These are phyloP conservation scores for Sugiyamaella novakii DNA, from an alignment of 1,139 yeast genomes.

Conservation along the genomic window DNA sequence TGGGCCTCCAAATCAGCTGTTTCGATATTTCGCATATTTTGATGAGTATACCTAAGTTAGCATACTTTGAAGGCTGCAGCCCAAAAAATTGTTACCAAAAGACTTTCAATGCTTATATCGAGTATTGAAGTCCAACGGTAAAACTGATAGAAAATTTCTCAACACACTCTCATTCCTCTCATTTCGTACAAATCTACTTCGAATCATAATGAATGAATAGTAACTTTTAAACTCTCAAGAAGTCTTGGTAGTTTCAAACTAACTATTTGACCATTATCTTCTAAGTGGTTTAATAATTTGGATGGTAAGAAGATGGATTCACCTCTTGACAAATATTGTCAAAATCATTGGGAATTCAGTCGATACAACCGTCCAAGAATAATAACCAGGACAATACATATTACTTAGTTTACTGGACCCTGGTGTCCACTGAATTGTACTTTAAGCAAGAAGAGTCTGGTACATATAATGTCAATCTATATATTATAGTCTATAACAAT, in stretches of 20 bases:
- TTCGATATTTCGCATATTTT: no score
- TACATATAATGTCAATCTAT: slow-evolving; percentile 45
- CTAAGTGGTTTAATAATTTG: not conserved
- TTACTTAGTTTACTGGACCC: slow-evolving; percentile 75
- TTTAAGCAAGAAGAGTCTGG: slow-evolving; percentile 79
- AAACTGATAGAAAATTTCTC: no score
- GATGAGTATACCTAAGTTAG: no score
- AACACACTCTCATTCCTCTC: no score
- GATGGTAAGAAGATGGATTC: slow-evolving; percentile 14
- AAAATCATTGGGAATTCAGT: not conserved
- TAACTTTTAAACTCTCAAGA: not conserved
- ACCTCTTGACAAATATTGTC: not conserved
- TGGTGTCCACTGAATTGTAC: slow-evolving; percentile 43
- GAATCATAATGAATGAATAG: not conserved
- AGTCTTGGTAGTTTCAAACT: not conserved
- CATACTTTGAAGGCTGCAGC: no score
- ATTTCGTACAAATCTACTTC: no score
- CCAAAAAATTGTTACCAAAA: no score
- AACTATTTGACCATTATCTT: not conserved
- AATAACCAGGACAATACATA: slow-evolving; percentile 61
- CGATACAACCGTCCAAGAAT: slow-evolving; percentile 68
- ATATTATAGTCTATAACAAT: slow-evolving; percentile 11
- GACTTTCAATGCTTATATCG: no score
- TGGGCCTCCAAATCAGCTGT: no score
- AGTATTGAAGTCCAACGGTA: no score